Evolutionary conservation across 2,329 filamentous ascomycete genomes (phyloP).

Genomic region (Scedosporium aurantiacum): DNA sequence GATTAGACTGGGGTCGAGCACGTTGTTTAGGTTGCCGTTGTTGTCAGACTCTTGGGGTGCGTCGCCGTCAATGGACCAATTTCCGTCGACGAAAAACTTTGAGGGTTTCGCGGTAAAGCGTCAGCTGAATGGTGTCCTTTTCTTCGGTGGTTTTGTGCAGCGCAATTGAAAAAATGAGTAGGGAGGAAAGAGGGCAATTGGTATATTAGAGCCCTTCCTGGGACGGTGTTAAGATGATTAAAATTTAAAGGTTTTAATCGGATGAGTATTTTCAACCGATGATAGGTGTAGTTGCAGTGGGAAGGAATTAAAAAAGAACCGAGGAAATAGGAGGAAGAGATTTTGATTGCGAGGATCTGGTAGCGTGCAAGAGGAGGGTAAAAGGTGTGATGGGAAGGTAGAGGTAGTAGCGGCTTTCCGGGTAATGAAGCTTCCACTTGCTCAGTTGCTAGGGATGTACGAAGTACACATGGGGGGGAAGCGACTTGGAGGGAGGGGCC

Average conservation of each 20-base stretch:
- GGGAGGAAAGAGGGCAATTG: not conserved
- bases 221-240: not conserved
- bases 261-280: not conserved
- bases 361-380: not conserved
- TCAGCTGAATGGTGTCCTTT: conserved; percentile 23
- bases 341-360: not conserved
- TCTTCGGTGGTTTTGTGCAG: not conserved
- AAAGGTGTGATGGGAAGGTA: not conserved
- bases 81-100: conserved; percentile 90
- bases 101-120: not conserved
- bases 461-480: not conserved
- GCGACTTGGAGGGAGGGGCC: not conserved
- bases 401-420: not conserved
- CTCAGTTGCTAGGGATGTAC: not conserved
- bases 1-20: conserved; percentile 67
- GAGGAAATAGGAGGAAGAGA: not conserved
- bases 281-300: not conserved
- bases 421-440: not conserved
- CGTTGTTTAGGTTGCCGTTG: conserved; percentile 84
- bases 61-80: conserved; percentile 74
- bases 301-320: not conserved
- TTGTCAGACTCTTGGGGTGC: conserved; percentile 74
- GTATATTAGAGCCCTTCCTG: not conserved
- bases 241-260: not conserved
- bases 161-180: conserved; percentile 4